Base-by-base conservation (phyloP, 2,329 filamentous ascomycete species). In the Claviceps quebecensis region DNA sequence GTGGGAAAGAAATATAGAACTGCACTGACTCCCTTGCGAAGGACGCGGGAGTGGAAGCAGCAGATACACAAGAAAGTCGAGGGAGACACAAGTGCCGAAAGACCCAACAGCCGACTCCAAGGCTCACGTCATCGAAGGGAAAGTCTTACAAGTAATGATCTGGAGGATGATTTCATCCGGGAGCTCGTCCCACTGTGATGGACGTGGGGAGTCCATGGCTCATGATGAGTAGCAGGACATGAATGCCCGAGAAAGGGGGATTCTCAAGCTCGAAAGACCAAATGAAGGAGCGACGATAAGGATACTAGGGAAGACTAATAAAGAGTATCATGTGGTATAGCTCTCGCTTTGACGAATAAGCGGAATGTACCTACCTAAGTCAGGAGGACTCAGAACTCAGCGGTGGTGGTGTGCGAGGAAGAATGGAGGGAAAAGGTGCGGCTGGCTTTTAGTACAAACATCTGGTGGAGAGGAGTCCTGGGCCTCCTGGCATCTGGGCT, bases 121-220 rank as follows among this genome's bases (percentile, higher is more conserved):
- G 8, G 6, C 43, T 29, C 26, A 46, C 7, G 5, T 34, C 29
- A 11, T 1, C 26, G 3, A 16, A 2, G 14, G 43, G 3, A 7
- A 34, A 40, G 47, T 47, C 78, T 70, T 69, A 84, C 80, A 78
- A 57, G 74, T 72, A 54, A 83, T 67, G 56, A 85, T 77, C 60
- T 83, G 76, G 55, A 81, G 70, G 52, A 84, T 62, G 55, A 84
- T 76, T 69, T 85, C 81, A 64, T 77, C 72, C 40, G 81, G 81
- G 56, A 85, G 74, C 59, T 70, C 71, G 57, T 79, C 72, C 64
- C 61, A 67, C 51, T 56, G 56, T 51, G 56, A 55, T 34, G 56
- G 53, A 50, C 54, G 55, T 51, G 51, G 50, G 40, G 54, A 57
- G 47, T 58, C 56, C 65, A 67, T 67, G 52, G 52, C 57, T 56